phyloP scores from a whole-genome alignment of 805 yeast genomes.

The Metschnikowia similis region DNA sequence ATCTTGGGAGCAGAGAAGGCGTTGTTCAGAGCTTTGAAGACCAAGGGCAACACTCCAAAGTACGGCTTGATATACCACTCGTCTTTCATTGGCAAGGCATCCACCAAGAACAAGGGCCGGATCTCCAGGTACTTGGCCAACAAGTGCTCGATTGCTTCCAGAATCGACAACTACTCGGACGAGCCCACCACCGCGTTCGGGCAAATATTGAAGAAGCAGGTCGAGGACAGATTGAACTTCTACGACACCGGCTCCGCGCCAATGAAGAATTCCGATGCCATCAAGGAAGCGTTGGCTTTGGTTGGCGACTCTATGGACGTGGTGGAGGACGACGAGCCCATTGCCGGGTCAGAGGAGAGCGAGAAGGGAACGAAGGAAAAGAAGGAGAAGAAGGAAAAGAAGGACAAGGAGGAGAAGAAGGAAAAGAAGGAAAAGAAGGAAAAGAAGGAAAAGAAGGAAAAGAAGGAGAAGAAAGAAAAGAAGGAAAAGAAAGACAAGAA shows the following conservation, averaged over 20 bases:
- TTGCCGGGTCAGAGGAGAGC: conserved; percentile 12
- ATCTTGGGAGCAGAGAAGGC: conserved; percentile 99
- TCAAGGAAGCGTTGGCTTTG: conserved; percentile 82
- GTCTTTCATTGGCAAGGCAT: conserved; percentile 94
- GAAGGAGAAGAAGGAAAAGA: conserved; percentile 16
- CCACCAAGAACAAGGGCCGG: conserved; percentile 98
- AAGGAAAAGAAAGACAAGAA: conserved; percentile 37
- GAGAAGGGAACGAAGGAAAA: conserved; percentile 10
- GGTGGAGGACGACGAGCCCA: conserved; percentile 11
- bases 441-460: conserved; percentile 32
- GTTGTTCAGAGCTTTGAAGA: conserved; percentile 94
- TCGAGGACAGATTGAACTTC: conserved; percentile 93
- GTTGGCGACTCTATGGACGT: conserved; percentile 38
- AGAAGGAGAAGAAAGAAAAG: conserved; percentile 27
- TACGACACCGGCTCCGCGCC: conserved; percentile 97
- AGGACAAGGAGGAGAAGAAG: conserved; percentile 25
- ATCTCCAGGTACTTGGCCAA: conserved; percentile 97
- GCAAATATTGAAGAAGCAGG: conserved; percentile 87
- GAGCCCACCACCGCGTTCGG: conserved; percentile 91
- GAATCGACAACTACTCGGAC: conserved; percentile 96
- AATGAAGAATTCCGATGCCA: conserved; percentile 92
- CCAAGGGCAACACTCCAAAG: conserved; percentile 98
- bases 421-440: conserved; percentile 30
- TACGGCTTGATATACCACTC: conserved; percentile 97
- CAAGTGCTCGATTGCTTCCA: conserved; percentile 98